Percentiles rank a stretch among this genome's conserved stretches.
Evolutionary conservation across 768 basidiomycete species (phyloP).

Genomic region (Hygrocybe punicea): DNA sequence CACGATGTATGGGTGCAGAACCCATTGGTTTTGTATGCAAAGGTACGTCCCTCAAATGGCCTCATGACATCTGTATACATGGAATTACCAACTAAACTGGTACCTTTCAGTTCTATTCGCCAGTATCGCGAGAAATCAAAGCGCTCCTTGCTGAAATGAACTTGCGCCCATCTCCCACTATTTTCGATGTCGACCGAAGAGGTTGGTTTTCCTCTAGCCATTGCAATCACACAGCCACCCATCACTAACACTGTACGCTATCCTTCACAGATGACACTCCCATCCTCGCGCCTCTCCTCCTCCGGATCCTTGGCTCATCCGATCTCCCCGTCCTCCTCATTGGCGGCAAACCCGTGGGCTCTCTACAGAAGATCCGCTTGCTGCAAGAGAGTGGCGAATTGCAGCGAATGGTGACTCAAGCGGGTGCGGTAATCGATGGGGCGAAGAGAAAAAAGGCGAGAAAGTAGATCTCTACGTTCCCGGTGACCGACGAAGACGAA

Average conservation of each 20-base stretch:
- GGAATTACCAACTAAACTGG: too few species aligned
- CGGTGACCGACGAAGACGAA: too few species aligned
- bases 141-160: constrained; percentile 51
- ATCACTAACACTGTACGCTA: background rate
- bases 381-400: constrained; percentile 53
- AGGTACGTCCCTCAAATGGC: constrained; percentile 44
- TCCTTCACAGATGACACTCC: constrained; percentile 50
- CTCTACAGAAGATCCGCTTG: constrained; percentile 49
- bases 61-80: too few species aligned
- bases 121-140: constrained; percentile 65
- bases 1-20: constrained; percentile 67
- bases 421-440: constrained; percentile 57
- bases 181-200: constrained; percentile 71
- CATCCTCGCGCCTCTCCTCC: constrained; percentile 59
- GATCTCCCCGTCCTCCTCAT: constrained; percentile 68
- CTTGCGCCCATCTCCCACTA: constrained; percentile 58
- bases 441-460: constrained; percentile 51
- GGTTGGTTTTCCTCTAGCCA: background rate
- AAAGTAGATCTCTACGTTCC: constrained; percentile 20
- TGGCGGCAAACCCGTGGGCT: constrained; percentile 54
- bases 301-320: constrained; percentile 52
- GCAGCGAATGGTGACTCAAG: constrained; percentile 44
- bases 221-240: background rate
- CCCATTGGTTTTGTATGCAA: constrained; percentile 73
- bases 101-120: constrained; percentile 61